Evolutionary conservation across 768 basidiomycete species (phyloP).

Genomic region (Daedalea quercina): DNA sequence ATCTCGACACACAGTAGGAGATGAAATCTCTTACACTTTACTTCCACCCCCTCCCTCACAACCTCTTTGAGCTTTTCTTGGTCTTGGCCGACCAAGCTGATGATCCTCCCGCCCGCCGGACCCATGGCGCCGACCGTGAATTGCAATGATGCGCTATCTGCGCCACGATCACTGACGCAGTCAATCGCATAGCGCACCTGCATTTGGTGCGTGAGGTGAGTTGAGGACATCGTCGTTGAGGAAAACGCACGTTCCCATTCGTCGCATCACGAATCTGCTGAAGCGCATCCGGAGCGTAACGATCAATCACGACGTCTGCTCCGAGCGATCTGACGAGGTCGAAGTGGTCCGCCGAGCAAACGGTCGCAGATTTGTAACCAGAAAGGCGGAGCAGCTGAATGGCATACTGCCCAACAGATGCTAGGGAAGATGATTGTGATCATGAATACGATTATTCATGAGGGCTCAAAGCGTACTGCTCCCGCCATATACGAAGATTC

Average conservation of each 20-base stretch:
- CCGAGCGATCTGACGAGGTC: constrained; percentile 31
- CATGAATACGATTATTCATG: constrained; percentile 17
- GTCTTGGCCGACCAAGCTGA: constrained; percentile 1
- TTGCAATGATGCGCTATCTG: not conserved
- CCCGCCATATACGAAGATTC: constrained; percentile 8
- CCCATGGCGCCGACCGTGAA: constrained; percentile 1
- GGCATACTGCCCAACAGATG: constrained; percentile 26
- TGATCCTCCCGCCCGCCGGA: constrained; percentile 1
- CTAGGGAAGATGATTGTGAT: not conserved
- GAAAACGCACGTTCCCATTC: constrained; percentile 2
- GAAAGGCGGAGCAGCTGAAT: constrained; percentile 35
- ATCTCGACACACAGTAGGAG: not conserved
- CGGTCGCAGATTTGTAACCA: constrained; percentile 38
- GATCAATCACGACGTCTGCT: constrained; percentile 27
- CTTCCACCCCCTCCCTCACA: constrained; percentile 8
- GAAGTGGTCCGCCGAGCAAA: constrained; percentile 33
- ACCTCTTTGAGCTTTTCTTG: constrained; percentile 1
- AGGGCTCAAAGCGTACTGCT: constrained; percentile 6
- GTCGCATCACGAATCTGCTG: constrained; percentile 13
- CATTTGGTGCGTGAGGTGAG: not conserved
- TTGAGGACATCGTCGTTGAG: constrained; percentile 9
- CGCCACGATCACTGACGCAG: too few relatives aligned
- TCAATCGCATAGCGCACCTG: too few relatives aligned
- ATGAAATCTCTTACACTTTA: constrained; percentile 4
- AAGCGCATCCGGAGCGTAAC: constrained; percentile 4